Conservation (phyloP, 164 flowering plant species). For the Aristolochia fimbriata region DNA sequence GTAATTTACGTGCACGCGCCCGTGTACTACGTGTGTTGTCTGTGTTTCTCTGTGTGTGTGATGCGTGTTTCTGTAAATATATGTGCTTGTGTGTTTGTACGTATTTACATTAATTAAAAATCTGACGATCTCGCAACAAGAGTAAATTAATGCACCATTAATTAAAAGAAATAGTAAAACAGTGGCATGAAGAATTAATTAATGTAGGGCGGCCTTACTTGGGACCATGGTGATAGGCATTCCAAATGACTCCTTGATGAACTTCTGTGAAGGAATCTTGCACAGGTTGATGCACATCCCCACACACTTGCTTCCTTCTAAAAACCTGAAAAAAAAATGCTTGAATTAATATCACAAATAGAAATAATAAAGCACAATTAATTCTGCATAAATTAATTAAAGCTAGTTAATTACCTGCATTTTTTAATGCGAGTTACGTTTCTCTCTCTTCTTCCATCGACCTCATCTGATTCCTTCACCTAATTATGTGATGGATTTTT, state of each 20-base stretch:
- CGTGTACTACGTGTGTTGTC: too few species aligned
- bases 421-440: slow-evolving; percentile 59
- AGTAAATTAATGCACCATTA: too few species aligned
- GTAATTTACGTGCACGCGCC: too few species aligned
- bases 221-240: slow-evolving; percentile 90
- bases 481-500: slow-evolving; percentile 7
- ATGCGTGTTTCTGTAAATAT: too few species aligned
- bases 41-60: too few species aligned
- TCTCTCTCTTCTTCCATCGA: slow-evolving; percentile 65
- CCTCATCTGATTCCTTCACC: slow-evolving; percentile 74
- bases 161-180: neutral
- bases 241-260: slow-evolving; percentile 73
- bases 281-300: slow-evolving; percentile 91
- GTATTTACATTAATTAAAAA: too few species aligned
- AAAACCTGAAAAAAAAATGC: slow-evolving; percentile 35
- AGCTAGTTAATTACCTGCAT: slow-evolving; percentile 85
- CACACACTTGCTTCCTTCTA: slow-evolving; percentile 69
- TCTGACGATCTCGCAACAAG: too few species aligned
- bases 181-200: neutral
- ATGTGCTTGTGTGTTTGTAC: too few species aligned
- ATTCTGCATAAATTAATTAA: neutral
- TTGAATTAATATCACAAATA: neutral
- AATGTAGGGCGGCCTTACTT: slow-evolving; percentile 47
- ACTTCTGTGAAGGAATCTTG: slow-evolving; percentile 70
- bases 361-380: neutral